phyloP scores from a whole-genome alignment of 2,329 filamentous ascomycete species.

The Penicillium sp. region DNA sequence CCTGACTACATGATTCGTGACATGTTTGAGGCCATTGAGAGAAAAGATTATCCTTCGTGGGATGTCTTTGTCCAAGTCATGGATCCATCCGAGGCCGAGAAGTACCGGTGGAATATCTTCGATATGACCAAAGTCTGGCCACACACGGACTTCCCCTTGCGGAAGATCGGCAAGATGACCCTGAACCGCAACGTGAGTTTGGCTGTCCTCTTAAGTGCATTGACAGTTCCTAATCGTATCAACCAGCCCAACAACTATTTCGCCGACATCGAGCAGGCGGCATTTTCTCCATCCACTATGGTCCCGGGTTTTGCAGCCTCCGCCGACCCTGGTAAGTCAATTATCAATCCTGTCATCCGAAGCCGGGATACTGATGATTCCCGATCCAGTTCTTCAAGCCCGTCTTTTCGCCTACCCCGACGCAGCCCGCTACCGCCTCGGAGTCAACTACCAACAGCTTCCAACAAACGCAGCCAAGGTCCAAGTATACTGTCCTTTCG shows the following conservation, averaged over 20 bases:
- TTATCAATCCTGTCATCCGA: background rate
- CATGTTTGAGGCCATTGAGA: slow-evolving; percentile 68
- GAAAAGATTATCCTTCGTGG: slow-evolving; percentile 68
- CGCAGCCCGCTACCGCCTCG: slow-evolving; percentile 44
- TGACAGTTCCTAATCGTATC: background rate
- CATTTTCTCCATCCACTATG: slow-evolving; percentile 64
- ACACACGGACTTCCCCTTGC: slow-evolving; percentile 68
- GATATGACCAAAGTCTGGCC: slow-evolving; percentile 84
- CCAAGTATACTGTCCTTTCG: slow-evolving; percentile 53
- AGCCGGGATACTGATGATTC: slow-evolving; percentile 20
- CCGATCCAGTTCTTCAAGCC: slow-evolving; percentile 53
- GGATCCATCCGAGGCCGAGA: slow-evolving; percentile 65
- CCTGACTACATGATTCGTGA: slow-evolving; percentile 78
- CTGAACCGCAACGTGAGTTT: slow-evolving; percentile 65
- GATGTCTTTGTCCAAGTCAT: slow-evolving; percentile 75
- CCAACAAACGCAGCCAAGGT: slow-evolving; percentile 39
- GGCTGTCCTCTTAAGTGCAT: background rate
- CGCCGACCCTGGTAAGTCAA: slow-evolving; percentile 54
- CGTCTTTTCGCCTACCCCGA: slow-evolving; percentile 63
- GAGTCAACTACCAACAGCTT: slow-evolving; percentile 44
- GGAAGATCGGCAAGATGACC: slow-evolving; percentile 69
- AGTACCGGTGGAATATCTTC: slow-evolving; percentile 79
- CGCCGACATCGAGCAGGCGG: slow-evolving; percentile 64
- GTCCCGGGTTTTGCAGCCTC: slow-evolving; percentile 63
- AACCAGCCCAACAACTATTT: slow-evolving; percentile 58